Base-by-base conservation (phyloP, 2,329 filamentous ascomycete species). In the Aspergillus japonicus region DNA sequence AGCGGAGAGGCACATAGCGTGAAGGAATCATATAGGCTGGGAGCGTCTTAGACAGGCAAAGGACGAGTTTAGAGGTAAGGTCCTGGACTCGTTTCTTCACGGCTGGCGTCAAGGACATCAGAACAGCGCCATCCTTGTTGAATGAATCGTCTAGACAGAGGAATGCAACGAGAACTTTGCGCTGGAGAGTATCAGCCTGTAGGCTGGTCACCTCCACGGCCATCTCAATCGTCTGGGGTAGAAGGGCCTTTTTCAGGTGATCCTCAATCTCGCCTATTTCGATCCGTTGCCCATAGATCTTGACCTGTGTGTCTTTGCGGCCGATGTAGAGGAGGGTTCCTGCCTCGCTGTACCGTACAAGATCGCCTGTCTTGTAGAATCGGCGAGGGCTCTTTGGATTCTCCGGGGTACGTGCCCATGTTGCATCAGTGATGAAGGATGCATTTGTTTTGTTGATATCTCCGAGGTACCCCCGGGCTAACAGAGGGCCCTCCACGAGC, bases 251-350 rank as follows among this genome's bases (percentile, higher is more conserved):
- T 31, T 51, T 11, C 11, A 51, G 2, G 26, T 19, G 31, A n/a
- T n/a, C 5, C 21, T 58, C 56, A 33, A 58, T 50, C 21, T 58
- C 56, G 14, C 39, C 56, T 4, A 58, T 42, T 44, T 58, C 56
- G 16, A 58, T 47, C 23, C 56, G 47, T 47, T 58, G 56, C 19
- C 56, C 56, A 31, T 47, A 50, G 19, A 58, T 44, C 50, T 58
- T 58, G 21, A 58, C 56, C 44, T 58, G 56, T 24, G 19, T 54
- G 44, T 58, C 56, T 31, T 58, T 58, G 11, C 56, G 50, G 21
- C 50, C 56, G 24, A 26, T 23, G 31, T 53, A 47, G 16, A 33
- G 26, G 19, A 58, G 42, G 16, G 35, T 42, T 29, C 56, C 56
- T n/a, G 23, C 33, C 11, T 49, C 49, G 14, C 47, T 39, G 26